These are phyloP conservation scores for Tetracentron sinense DNA, from an alignment of 164 flowering plant genomes.

Conservation along the genomic window DNA sequence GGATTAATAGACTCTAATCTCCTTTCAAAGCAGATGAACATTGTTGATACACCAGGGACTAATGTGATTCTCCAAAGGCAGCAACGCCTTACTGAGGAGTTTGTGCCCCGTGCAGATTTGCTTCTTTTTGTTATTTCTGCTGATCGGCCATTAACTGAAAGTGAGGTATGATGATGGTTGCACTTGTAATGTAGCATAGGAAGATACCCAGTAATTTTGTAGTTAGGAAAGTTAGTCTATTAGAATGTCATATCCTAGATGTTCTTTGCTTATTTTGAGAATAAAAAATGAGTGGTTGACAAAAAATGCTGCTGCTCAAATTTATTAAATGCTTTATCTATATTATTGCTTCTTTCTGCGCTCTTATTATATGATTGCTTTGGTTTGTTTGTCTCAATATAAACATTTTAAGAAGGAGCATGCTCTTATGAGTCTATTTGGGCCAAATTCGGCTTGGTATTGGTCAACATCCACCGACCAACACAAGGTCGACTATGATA, in stretches of 20 bases:
- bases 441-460: too few relatives aligned
- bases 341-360: not conserved
- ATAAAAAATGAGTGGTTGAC: too few relatives aligned
- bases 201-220: too few relatives aligned
- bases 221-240: not conserved
- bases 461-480: too few relatives aligned
- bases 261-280: too few relatives aligned
- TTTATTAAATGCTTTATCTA: not conserved
- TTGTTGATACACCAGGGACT: slow-evolving; percentile 98
- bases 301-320: too few relatives aligned
- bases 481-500: too few relatives aligned
- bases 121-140: slow-evolving; percentile 93
- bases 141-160: slow-evolving; percentile 91
- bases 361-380: not conserved
- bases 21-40: slow-evolving; percentile 60
- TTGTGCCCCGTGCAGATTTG: slow-evolving; percentile 95
- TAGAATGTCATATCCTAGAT: not conserved
- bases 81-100: slow-evolving; percentile 94
- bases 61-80: slow-evolving; percentile 97
- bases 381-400: not conserved
- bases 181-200: not conserved
- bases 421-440: too few relatives aligned
- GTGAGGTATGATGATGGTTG: slow-evolving; percentile 65
- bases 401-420: not conserved
- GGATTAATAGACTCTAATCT: slow-evolving; percentile 4